These are phyloP conservation scores for Aphanomyces astaci DNA, from an alignment of 352 stramenopile species.

Conservation along the genomic window DNA sequence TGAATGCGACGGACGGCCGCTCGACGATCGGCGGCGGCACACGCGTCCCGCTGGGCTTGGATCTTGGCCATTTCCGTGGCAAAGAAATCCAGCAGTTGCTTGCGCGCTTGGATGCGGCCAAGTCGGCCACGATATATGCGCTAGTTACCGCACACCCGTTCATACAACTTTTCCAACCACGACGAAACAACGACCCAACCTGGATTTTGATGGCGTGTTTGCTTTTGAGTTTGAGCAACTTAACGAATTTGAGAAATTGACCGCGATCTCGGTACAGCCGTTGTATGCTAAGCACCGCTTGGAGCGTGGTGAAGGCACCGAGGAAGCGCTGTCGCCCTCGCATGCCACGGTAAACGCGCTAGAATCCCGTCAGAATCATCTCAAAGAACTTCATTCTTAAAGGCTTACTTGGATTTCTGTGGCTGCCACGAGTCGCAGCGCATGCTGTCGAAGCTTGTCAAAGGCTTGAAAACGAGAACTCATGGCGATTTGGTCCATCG, in stretches of 20 bases:
- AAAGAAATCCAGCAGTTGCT: slow-evolving; percentile 40
- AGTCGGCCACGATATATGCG: slow-evolving; percentile 52
- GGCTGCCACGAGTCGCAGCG: slow-evolving; percentile 2
- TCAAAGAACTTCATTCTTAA: too few species aligned
- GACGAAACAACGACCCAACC: too few species aligned
- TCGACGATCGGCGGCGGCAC: slow-evolving; percentile 31
- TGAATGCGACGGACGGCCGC: slow-evolving; percentile 44
- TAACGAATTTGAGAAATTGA: slow-evolving; percentile 3
- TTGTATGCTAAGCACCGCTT: slow-evolving; percentile 5
- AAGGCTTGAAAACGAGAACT: not conserved
- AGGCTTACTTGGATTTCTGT: slow-evolving; percentile 11
- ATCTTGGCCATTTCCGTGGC: slow-evolving; percentile 48
- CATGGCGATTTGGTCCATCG: not conserved
- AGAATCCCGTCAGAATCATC: not conserved
- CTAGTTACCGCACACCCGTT: not conserved
- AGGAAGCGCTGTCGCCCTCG: not conserved
- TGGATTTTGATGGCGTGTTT: slow-evolving; percentile 11
- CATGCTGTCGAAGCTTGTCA: not conserved
- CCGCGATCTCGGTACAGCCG: slow-evolving; percentile 10
- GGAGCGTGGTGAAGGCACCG: not conserved
- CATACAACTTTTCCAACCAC: not conserved
- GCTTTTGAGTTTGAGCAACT: not conserved
- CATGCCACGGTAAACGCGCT: slow-evolving; percentile 3
- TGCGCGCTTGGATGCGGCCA: slow-evolving; percentile 34
- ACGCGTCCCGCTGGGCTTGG: slow-evolving; percentile 43